Percentiles rank a stretch among this genome's conserved stretches.
phyloP scores from a whole-genome alignment of 192 early-diverging fungal genomes.

The Coemansia nantahalensis region DNA sequence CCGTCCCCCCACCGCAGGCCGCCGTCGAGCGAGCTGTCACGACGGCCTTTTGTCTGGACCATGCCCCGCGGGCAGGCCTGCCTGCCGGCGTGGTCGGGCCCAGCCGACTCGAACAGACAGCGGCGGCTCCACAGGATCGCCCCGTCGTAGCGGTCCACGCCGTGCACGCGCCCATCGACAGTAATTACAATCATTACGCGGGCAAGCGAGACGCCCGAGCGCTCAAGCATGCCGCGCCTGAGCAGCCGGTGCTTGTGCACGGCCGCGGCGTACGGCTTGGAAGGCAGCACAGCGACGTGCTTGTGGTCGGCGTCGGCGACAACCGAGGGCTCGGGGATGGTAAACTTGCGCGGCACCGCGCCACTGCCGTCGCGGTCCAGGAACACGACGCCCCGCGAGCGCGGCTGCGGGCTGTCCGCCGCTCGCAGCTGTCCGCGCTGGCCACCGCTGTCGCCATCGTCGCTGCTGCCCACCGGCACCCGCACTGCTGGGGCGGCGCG shows the following conservation, averaged over 20 bases:
- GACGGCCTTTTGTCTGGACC: constrained; percentile 30
- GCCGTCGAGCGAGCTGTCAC: neutral
- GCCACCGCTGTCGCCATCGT: no score
- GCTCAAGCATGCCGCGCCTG: constrained; percentile 30
- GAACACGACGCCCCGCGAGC: no score
- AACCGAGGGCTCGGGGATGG: constrained; percentile 43
- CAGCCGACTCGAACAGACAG: constrained; percentile 17
- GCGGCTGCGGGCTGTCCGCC: no score
- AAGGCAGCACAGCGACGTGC: constrained; percentile 41
- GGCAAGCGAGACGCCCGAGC: constrained; percentile 28
- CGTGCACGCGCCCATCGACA: constrained; percentile 47
- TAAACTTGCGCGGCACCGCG: constrained; percentile 50
- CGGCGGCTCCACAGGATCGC: constrained; percentile 45
- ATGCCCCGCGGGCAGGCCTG: constrained; percentile 23
- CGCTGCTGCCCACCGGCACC: no score
- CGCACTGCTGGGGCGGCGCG: no score
- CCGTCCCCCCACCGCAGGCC: no score
- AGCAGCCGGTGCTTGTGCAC: constrained; percentile 33
- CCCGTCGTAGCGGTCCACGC: constrained; percentile 40
- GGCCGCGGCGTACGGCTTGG: constrained; percentile 26
- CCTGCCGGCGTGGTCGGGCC: constrained; percentile 1
- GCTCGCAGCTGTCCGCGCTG: no score
- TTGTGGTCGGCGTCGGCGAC: constrained; percentile 44
- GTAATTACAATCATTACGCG: constrained; percentile 49
- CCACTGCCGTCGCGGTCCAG: constrained; percentile 24